Evolutionary conservation across 805 yeast species (phyloP), one percentile per base, ranked within the genome.

Genomic region (Grigorovia humatica): DNA sequence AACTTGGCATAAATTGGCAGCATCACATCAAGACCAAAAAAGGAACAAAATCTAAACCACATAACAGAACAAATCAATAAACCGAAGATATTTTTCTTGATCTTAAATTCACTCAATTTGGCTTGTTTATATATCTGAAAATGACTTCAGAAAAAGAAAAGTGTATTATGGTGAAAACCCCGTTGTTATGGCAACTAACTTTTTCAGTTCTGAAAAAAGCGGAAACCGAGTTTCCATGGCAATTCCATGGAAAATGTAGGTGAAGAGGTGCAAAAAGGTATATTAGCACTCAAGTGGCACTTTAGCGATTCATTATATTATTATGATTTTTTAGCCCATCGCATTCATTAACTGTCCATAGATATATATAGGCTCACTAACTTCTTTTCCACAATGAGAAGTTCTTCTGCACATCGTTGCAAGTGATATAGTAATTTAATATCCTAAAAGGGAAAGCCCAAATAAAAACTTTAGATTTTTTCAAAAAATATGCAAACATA

Each of bases 331-430:
- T 23, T 23, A 23, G 27, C 27, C 6, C 27, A 23, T 6, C 6
- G 27, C 27, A 23, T 23, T 23, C 6, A 23, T 23, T 6, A 23
- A 23, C 6, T 23, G 27, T 23, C 27, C 27, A 23, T 23, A 4
- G 3, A 23, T 23, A 23, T 23, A 4, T 23, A 23, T 23, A 23
- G 27, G 27, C 13, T n/a, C 42, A 38, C 12, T 20, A 35, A n/a
- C 2, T 4, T 43, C 12, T 17, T 45, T 46, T 30, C 48, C 38
- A 27, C 46, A 71, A 71, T 30, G 35, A 48, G 50, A 18, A 49
- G 49, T 29, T 15, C 13, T 15, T 42, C 30, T 42, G 48, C 46
- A 51, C 1, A 11, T 8, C 53, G 53, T 51, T 4, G 12, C 5
- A 4, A 32, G 41, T 42, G 53, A 51, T 19, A 18, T 40, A 13